These are phyloP conservation scores for Heterobasidion occidentale DNA, from an alignment of 1,284 basidiomycete genomes.

Conservation along the genomic window DNA sequence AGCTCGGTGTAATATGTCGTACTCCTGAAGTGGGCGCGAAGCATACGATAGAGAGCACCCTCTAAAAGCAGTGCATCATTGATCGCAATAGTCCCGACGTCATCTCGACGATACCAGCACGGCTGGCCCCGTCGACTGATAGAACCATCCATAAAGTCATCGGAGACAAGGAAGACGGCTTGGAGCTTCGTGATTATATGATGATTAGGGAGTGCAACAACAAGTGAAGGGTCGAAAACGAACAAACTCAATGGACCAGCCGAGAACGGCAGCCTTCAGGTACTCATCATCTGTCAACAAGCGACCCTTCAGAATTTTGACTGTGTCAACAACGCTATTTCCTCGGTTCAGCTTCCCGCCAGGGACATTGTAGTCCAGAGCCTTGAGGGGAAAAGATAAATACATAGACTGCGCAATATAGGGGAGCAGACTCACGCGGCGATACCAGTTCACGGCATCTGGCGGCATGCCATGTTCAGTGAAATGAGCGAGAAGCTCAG, in stretches of 20 bases:
- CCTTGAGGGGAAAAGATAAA: neutral
- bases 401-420: neutral
- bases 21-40: conserved; percentile 83
- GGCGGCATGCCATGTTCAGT: neutral
- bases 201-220: neutral
- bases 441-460: neutral
- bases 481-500: neutral
- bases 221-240: conserved; percentile 24
- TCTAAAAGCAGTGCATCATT: conserved; percentile 98
- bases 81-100: conserved; percentile 84
- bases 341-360: conserved; percentile 97
- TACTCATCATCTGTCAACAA: conserved; percentile 77
- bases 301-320: conserved; percentile 78
- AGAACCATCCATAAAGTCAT: conserved; percentile 96
- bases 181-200: conserved; percentile 57
- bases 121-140: conserved; percentile 95
- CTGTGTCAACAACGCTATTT: conserved; percentile 90
- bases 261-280: conserved; percentile 82
- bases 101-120: conserved; percentile 85
- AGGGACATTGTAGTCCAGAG: conserved; percentile 88
- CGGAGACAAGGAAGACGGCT: conserved; percentile 96
- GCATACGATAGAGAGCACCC: conserved; percentile 84
- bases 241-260: conserved; percentile 95
- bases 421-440: neutral
- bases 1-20: conserved; percentile 84